Base-by-base conservation (phyloP, 805 yeast species). In the Candida lessepsii region DNA sequence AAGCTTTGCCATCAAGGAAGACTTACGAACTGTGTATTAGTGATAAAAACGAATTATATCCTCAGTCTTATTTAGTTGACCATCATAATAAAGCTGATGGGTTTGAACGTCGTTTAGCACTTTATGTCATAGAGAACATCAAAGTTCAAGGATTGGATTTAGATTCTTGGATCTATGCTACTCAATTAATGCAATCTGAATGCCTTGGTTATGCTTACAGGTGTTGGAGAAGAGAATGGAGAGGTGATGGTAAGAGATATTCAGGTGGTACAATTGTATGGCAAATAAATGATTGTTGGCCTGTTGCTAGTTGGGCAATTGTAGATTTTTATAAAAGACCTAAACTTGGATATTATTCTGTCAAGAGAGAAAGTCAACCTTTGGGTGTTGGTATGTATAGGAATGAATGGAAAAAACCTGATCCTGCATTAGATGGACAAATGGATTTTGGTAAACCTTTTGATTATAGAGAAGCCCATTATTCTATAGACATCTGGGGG, bases 271-370 rank as follows among this genome's bases (percentile, higher is more conserved):
- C 74, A 3, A 51, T 75, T 27, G 77, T 75, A 6, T 75, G 80
- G 80, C 80, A 75, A 53, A 51, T 71, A 18, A 73, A 75, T 45
- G 80, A 75, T 50, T 72, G 76, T 42, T 73, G 77, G 74, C 80
- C 80, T 1, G 72, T 63, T 2, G 64, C 77, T 1, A 61, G 71
- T n/a, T 75, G 80, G 80, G 57, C 78, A 1, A 53, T 74, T 20
- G 58, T 65, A 14, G 80, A 75, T 47, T 65, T 50, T 41, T 67
- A 56, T 39, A 51, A 50, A 28, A 51, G 68, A 19, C 76, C 75
- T 5, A 75, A 75, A 49, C 48, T 75, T 41, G 73, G 70, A 0
- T 75, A 66, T 49, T 75, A 68, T 47, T 67, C 76, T 1, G 58
- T 73, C 23, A 71, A 70, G 48, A 60, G 80, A 46, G 75, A 70